Evolutionary conservation across 1,139 yeast genomes (phyloP).

Genomic region (Suhomyces kunorum): DNA sequence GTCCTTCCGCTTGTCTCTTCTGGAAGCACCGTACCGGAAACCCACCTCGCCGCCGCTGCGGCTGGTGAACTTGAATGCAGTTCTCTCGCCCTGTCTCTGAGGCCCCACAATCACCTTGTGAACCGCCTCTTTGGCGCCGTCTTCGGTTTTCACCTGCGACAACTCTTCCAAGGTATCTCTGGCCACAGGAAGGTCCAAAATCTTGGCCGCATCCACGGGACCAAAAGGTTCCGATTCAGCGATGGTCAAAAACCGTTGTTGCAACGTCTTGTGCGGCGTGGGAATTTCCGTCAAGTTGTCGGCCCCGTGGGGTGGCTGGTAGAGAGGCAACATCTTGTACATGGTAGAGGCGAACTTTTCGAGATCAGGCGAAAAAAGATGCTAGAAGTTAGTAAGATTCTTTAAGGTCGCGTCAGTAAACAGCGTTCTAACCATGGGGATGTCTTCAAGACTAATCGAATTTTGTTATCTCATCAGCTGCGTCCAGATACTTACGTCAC

Average conservation of each 20-base stretch:
- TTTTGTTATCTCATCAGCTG: constrained; percentile 48
- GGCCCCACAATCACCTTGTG: constrained; percentile 50
- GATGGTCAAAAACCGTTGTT: constrained; percentile 82
- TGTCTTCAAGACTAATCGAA: constrained; percentile 88
- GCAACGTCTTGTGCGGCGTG: constrained; percentile 78
- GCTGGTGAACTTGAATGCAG: constrained; percentile 70
- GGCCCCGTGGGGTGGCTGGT: constrained; percentile 44
- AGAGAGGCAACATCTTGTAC: constrained; percentile 82
- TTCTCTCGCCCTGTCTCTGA: constrained; percentile 57
- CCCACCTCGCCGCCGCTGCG: constrained; percentile 86
- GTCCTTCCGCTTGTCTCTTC: constrained; percentile 86
- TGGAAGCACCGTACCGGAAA: constrained; percentile 85
- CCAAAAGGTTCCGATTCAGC: constrained; percentile 98
- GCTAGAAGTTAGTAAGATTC: constrained; percentile 48
- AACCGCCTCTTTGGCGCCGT: constrained; percentile 24
- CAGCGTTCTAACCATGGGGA: constrained; percentile 58
- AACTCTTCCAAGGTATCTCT: constrained; percentile 68
- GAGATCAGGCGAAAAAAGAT: constrained; percentile 52
- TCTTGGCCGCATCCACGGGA: constrained; percentile 91
- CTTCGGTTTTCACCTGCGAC: constrained; percentile 51
- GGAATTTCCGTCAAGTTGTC: constrained; percentile 94
- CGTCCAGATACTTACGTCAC: constrained; percentile 54
- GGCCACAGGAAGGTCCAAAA: constrained; percentile 84
- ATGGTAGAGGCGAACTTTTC: constrained; percentile 57
- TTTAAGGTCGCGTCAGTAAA: too few species aligned